Percentiles rank a stretch among this genome's conserved stretches.
Evolutionary conservation across 2,329 filamentous ascomycete species (phyloP).

Genomic region (Aspergillus ochraceus): DNA sequence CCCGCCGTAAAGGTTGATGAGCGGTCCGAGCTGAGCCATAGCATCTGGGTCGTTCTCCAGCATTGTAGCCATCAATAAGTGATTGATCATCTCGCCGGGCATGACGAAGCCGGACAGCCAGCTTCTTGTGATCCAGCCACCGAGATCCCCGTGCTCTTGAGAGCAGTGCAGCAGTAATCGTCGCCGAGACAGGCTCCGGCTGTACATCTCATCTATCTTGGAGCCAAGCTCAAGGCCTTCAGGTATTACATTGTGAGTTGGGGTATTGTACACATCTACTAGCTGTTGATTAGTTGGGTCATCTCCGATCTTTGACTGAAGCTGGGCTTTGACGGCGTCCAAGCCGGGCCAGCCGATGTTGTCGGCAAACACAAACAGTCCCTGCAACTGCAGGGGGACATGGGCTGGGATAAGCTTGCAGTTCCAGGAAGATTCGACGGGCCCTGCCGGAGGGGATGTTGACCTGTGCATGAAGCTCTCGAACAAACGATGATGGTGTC

Average conservation of each 20-base stretch:
- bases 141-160: conserved; percentile 31
- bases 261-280: conserved; percentile 12
- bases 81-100: conserved; percentile 54
- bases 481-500: conserved; percentile 24
- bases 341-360: conserved; percentile 51
- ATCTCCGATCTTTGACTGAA: conserved; percentile 38
- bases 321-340: conserved; percentile 35
- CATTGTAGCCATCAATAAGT: conserved; percentile 57
- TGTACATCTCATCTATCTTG: conserved; percentile 32
- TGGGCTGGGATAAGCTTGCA: conserved; percentile 39
- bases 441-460: conserved; percentile 9
- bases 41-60: conserved; percentile 56
- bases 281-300: conserved; percentile 12
- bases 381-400: conserved; percentile 47
- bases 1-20: conserved; percentile 55
- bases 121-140: conserved; percentile 57
- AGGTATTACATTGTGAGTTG: conserved; percentile 12
- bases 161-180: conserved; percentile 27
- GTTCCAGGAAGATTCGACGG: conserved; percentile 31
- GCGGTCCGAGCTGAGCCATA: conserved; percentile 49
- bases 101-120: conserved; percentile 57
- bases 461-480: conserved; percentile 24
- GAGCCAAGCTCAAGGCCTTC: conserved; percentile 3
- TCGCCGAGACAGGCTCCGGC: conserved; percentile 27
- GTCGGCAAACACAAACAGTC: conserved; percentile 52